Evolutionary conservation across 352 stramenopile species (phyloP), one percentile per base, ranked within the genome.

Genomic region (Blastocystis hominis): DNA sequence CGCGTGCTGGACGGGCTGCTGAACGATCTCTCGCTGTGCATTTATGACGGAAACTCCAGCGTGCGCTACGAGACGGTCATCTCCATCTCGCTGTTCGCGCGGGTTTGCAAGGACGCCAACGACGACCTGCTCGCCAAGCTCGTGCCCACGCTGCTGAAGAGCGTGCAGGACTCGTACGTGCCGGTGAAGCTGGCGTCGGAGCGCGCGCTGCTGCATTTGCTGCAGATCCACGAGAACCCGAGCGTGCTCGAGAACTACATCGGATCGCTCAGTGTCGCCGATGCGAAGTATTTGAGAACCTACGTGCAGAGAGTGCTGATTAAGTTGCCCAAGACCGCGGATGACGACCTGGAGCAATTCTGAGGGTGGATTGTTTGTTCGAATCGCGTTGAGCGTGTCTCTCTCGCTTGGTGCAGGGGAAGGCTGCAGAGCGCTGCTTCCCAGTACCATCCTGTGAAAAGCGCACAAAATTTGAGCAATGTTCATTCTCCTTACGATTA

Each of bases 121-220:
- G 66, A 77, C 5, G 44, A 87, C 30, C 54, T 87, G 15, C 62
- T 87, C 30, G 40, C 30, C 44, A 47, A 44, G 62, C 91, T 95
- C 55, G 93, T 96, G 81, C 92, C 92, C 30, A 89, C 91, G 72
- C 92, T 93, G 44, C 94, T 96, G 81, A 89, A 91, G 88, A 90
- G 93, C 53, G 94, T 96, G 89, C 95, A 95, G 91, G 93, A 93
- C 90, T 93, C 93, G 88, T 95, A 95, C 89, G 91, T 96, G 75
- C 91, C 92, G 0, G 92, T 94, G 68, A 96, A 96, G 90, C 88
- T 95, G 69, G 91, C 91, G 13, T 93, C 93, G 50, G 93, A 96
- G 84, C 92, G 93, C 44, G 91, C 93, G 66, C 89, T 96, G 88
- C 88, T 96, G 34, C 95, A 96, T 75, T 62, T 96, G 89, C 90